phyloP scores from a whole-genome alignment of 2,329 filamentous ascomycete species.

The Leptographium galeiforme region DNA sequence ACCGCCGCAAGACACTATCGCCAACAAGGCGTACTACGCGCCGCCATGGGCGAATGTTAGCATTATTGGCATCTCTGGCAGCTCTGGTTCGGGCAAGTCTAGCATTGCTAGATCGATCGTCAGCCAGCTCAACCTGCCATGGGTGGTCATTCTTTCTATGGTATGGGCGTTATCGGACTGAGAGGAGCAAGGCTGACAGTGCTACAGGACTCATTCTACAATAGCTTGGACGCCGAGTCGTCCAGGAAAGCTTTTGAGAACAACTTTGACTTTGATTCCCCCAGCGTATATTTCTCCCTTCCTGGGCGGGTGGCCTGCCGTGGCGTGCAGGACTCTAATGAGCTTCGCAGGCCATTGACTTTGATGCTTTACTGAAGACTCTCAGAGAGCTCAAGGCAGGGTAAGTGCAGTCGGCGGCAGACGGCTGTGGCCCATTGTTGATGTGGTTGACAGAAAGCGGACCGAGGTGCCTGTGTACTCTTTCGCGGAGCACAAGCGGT shows the following conservation, averaged over 20 bases:
- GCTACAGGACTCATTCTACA: slow-evolving; percentile 87
- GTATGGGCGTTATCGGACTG: slow-evolving; percentile 31
- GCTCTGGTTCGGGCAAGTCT: slow-evolving; percentile 89
- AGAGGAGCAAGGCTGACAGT: background rate
- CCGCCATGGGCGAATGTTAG: slow-evolving; percentile 94
- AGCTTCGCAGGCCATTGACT: slow-evolving; percentile 61
- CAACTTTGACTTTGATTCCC: slow-evolving; percentile 92
- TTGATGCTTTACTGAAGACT: slow-evolving; percentile 70
- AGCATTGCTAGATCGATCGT: slow-evolving; percentile 89
- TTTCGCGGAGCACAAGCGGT: slow-evolving; percentile 76
- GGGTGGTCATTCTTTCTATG: slow-evolving; percentile 97
- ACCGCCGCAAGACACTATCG: slow-evolving; percentile 18
- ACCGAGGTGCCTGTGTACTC: slow-evolving; percentile 92
- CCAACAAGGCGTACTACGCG: slow-evolving; percentile 61
- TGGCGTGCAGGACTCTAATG: background rate
- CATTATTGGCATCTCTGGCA: slow-evolving; percentile 92
- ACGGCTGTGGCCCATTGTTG: background rate
- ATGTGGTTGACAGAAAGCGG: slow-evolving; percentile 45
- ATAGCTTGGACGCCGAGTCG: slow-evolving; percentile 66
- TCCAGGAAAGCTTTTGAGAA: slow-evolving; percentile 73
- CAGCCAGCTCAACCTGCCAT: slow-evolving; percentile 76
- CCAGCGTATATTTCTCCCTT: slow-evolving; percentile 36
- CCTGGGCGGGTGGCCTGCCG: background rate
- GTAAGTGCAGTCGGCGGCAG: slow-evolving; percentile 34
- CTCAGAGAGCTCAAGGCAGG: slow-evolving; percentile 80